Conservation (phyloP, 768 basidiomycete species). For the Macrolepiota dolichaula region DNA sequence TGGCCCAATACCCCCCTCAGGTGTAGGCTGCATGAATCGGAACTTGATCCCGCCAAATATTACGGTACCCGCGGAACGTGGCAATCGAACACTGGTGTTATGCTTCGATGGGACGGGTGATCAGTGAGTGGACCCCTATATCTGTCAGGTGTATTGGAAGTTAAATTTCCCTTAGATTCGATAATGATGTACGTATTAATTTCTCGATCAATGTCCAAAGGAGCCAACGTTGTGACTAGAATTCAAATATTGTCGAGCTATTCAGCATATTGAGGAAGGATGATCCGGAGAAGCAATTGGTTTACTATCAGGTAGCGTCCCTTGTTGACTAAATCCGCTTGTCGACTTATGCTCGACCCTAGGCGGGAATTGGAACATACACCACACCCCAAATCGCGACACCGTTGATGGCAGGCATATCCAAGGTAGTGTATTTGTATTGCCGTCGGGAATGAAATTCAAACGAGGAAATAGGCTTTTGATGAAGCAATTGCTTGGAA, state of each 20-base stretch:
- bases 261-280: conserved; percentile 35
- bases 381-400: conserved; percentile 40
- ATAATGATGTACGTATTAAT: conserved; percentile 15
- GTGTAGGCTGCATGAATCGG: background rate
- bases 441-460: background rate
- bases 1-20: background rate
- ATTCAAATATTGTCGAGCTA: conserved; percentile 38
- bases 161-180: conserved; percentile 13
- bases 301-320: conserved; percentile 29
- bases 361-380: conserved; percentile 57
- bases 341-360: background rate
- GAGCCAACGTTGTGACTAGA: conserved; percentile 20
- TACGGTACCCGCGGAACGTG: conserved; percentile 14
- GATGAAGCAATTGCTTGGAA: conserved; percentile 48
- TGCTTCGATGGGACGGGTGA: conserved; percentile 58
- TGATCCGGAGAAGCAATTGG: conserved; percentile 28
- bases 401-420: conserved; percentile 38
- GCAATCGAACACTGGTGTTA: conserved; percentile 38
- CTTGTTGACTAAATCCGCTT: background rate
- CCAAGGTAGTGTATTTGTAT: conserved; percentile 28
- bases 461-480: conserved; percentile 22
- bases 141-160: background rate
- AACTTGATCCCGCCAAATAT: background rate
- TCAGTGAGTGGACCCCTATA: conserved; percentile 29
- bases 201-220: background rate